Evolutionary conservation across 2,329 filamentous ascomycete species (phyloP).

Genomic region (Penicillium frequentans): DNA sequence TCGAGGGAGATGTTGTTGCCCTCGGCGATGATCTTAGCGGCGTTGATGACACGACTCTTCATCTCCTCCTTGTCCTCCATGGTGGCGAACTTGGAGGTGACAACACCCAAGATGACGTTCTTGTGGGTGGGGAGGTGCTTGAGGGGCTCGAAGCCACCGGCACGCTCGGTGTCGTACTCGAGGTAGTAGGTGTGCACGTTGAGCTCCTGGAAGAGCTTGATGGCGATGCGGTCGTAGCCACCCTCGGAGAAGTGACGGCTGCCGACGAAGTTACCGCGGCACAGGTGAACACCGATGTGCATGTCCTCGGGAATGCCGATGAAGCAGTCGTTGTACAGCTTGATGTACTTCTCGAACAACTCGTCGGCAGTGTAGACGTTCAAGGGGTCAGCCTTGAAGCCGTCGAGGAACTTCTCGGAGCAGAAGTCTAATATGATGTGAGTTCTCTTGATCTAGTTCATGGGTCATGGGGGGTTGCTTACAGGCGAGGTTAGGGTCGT

Average conservation of each 20-base stretch:
- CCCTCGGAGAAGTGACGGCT: conserved; percentile 67
- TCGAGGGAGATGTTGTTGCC: conserved; percentile 64
- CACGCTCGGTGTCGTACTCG: conserved; percentile 66
- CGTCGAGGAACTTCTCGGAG: conserved; percentile 68
- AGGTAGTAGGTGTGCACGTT: conserved; percentile 68
- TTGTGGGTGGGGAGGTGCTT: conserved; percentile 61
- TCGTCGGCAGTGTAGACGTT: conserved; percentile 69
- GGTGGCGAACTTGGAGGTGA: conserved; percentile 63
- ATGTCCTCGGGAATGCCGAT: conserved; percentile 65
- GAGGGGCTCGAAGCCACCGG: conserved; percentile 67
- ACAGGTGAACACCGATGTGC: conserved; percentile 75
- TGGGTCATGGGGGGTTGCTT: conserved; percentile 8
- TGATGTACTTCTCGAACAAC: conserved; percentile 73
- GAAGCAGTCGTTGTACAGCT: conserved; percentile 72
- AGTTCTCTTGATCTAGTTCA: background rate
- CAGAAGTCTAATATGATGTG: conserved; percentile 61
- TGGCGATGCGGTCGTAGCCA: conserved; percentile 66
- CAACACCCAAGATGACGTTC: conserved; percentile 63
- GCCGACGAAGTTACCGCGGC: conserved; percentile 65
- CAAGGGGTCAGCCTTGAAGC: conserved; percentile 66
- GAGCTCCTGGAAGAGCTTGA: conserved; percentile 64
- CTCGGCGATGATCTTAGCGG: conserved; percentile 68
- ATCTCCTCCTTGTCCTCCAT: conserved; percentile 65
- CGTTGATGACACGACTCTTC: conserved; percentile 59
- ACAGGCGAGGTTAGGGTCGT: conserved; percentile 68